Percentiles rank a stretch among this genome's conserved stretches.
These are phyloP conservation scores for Crithidia expoeki DNA, from an alignment of 208 protist species.

Conservation along the genomic window DNA sequence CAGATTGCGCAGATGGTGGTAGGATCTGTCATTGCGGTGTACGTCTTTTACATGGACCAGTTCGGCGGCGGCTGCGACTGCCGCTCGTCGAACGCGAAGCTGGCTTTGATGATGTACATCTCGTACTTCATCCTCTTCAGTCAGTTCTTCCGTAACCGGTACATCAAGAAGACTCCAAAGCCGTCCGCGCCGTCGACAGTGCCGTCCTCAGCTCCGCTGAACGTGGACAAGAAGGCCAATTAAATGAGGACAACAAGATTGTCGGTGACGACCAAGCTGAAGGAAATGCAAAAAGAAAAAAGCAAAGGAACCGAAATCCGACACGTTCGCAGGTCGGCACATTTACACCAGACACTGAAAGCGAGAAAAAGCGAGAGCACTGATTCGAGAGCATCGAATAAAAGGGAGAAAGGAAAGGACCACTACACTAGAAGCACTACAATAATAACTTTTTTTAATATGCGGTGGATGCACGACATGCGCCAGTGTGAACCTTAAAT, in stretches of 20 bases:
- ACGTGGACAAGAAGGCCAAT: constrained; percentile 12
- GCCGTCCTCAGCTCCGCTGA: neutral
- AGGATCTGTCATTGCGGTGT: constrained; percentile 69
- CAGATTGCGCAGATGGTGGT: constrained; percentile 94
- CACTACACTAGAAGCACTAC: too few relatives aligned
- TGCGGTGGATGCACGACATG: too few relatives aligned
- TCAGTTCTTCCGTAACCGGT: constrained; percentile 68
- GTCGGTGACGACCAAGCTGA: too few relatives aligned
- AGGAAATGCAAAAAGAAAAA: too few relatives aligned
- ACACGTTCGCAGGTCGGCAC: too few relatives aligned
- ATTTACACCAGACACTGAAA: too few relatives aligned
- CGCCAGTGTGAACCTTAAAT: too few relatives aligned
- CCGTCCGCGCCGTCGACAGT: constrained; percentile 6
- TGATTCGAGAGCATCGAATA: too few relatives aligned
- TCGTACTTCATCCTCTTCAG: constrained; percentile 88
- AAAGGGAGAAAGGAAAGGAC: neutral
- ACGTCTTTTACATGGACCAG: constrained; percentile 46
- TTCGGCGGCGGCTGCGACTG: constrained; percentile 56
- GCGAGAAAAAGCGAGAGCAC: too few relatives aligned
- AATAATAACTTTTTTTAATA: too few relatives aligned
- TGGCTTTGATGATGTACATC: constrained; percentile 84
- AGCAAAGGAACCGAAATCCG: too few relatives aligned
- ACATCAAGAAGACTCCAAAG: constrained; percentile 43
- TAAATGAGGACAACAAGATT: constrained; percentile 5
- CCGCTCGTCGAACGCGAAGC: constrained; percentile 35